Conservation (phyloP, 1,284 basidiomycete species). For the Megacollybia platyphylla region DNA sequence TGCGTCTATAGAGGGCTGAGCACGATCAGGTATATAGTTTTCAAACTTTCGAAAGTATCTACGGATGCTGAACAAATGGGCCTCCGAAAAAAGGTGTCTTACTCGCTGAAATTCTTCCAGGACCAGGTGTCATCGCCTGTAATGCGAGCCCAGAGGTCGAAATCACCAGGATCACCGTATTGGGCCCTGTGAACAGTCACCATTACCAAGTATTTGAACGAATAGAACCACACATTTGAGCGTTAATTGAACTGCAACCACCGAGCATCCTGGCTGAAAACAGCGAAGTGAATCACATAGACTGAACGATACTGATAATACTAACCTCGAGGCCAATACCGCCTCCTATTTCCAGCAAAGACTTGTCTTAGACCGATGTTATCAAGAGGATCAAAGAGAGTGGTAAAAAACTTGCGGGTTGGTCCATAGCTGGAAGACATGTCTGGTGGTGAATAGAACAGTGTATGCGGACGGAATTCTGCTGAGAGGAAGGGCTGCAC, state of each 20-base stretch:
- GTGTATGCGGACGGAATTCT: conserved; percentile 28
- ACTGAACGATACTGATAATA: background rate
- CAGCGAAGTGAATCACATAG: background rate
- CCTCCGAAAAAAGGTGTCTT: conserved; percentile 4
- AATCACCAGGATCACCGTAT: conserved; percentile 54
- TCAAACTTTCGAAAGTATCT: conserved; percentile 58
- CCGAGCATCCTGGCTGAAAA: conserved; percentile 43
- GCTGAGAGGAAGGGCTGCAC: conserved; percentile 20
- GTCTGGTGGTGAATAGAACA: conserved; percentile 25
- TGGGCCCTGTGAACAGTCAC: conserved; percentile 35
- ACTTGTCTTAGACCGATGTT: background rate
- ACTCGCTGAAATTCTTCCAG: conserved; percentile 44
- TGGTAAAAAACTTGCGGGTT: conserved; percentile 26
- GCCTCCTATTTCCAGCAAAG: conserved; percentile 27
- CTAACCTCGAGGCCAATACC: conserved; percentile 53
- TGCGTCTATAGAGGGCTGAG: conserved; percentile 31
- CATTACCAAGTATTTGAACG: background rate
- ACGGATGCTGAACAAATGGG: background rate
- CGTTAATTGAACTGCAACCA: conserved; percentile 44
- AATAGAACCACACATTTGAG: conserved; percentile 34
- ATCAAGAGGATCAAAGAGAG: too few relatives aligned
- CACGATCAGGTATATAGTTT: conserved; percentile 30
- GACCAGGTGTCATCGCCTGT: conserved; percentile 50
- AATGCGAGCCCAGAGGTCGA: conserved; percentile 50
- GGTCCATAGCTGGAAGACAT: conserved; percentile 42